These are phyloP conservation scores for Cyclanthera cordifolia DNA, from an alignment of 306 rosid species.

Conservation along the genomic window DNA sequence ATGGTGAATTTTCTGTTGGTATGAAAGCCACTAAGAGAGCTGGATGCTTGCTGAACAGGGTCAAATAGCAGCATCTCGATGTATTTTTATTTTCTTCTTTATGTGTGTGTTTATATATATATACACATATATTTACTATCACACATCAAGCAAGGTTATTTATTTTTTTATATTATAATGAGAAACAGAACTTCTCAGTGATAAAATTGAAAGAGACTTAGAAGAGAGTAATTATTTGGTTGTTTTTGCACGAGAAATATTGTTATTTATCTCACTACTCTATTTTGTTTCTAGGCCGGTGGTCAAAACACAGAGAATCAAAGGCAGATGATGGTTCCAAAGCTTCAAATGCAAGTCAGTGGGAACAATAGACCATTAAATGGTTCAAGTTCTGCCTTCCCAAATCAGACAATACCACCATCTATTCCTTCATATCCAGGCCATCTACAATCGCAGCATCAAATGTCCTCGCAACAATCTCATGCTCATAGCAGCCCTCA, in stretches of 20 bases:
- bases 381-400: slow-evolving; percentile 68
- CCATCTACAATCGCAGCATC: slow-evolving; percentile 72
- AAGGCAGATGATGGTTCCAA: slow-evolving; percentile 74
- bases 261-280: neutral
- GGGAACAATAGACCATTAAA: slow-evolving; percentile 64
- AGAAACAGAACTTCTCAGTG: no score
- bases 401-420: slow-evolving; percentile 58
- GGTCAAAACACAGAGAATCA: slow-evolving; percentile 71
- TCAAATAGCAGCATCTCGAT: neutral
- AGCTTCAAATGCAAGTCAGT: slow-evolving; percentile 62
- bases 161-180: no score
- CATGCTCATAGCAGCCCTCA: slow-evolving; percentile 51
- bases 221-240: neutral
- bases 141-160: no score
- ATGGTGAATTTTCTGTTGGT: neutral
- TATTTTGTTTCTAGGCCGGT: slow-evolving; percentile 44
- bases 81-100: neutral
- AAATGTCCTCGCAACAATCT: slow-evolving; percentile 63
- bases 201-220: no score
- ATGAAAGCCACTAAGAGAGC: neutral
- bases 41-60: neutral
- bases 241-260: neutral
- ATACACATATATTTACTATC: no score
- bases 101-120: no score
- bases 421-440: slow-evolving; percentile 57